These are phyloP conservation scores for Hypsizygus marmoreus DNA, from an alignment of 768 basidiomycete species.

Conservation along the genomic window DNA sequence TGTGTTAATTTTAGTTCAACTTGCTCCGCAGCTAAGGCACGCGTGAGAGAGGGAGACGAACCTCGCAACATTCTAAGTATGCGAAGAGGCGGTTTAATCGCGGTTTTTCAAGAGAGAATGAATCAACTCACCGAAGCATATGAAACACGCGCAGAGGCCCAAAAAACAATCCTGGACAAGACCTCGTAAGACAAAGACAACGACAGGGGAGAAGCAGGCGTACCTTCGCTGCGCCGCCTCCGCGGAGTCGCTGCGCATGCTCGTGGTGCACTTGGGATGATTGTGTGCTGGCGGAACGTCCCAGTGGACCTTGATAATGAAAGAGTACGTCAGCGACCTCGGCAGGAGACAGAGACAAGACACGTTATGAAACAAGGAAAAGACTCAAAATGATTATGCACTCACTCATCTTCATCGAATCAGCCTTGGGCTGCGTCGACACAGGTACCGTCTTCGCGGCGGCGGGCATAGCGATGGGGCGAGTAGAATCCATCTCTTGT, in stretches of 20 bases:
- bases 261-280: too few species aligned
- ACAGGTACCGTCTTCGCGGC: slow-evolving; percentile 26
- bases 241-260: slow-evolving; percentile 62
- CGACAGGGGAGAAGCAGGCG: slow-evolving; percentile 1
- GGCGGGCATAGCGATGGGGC: slow-evolving; percentile 12
- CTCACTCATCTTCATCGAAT: slow-evolving; percentile 65
- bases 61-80: slow-evolving; percentile 83
- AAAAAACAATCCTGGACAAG: slow-evolving; percentile 64
- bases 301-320: too few species aligned
- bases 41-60: slow-evolving; percentile 25
- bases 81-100: neutral
- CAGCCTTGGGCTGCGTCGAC: slow-evolving; percentile 55
- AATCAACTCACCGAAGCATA: slow-evolving; percentile 64
- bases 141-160: slow-evolving; percentile 61
- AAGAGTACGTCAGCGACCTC: too few species aligned
- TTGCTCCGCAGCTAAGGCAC: too few species aligned
- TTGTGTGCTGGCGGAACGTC: too few species aligned
- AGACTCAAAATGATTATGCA: slow-evolving; percentile 12
- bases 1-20: too few species aligned
- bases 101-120: neutral
- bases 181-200: slow-evolving; percentile 2
- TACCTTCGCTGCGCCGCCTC: slow-evolving; percentile 72
- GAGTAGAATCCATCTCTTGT: neutral
- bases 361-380: neutral
- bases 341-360: too few species aligned